Evolutionary conservation across 345 rosid species (phyloP).

Genomic region (Arabidopsis thaliana): TAIR10.1 NC_003074.8:21864001-21864500

Average conservation of each 20-base stretch:
- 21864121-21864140: not conserved
- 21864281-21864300: constrained; percentile 84
- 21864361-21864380: constrained; percentile 89
- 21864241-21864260: constrained; percentile 94
- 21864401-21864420: constrained; percentile 94
- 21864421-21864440: constrained; percentile 93
- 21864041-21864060: constrained; percentile 78
- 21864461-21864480: constrained; percentile 67
- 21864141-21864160: constrained; percentile 10
- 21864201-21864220: constrained; percentile 72
- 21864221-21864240: constrained; percentile 91
- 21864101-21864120: not conserved
- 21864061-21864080: constrained; percentile 74
- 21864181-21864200: constrained; percentile 94
- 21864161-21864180: not conserved
- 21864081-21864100: constrained; percentile 90
- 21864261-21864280: constrained; percentile 95
- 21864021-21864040: constrained; percentile 62
- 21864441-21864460: constrained; percentile 80
- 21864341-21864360: constrained; percentile 90
- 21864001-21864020: not conserved
- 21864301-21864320: constrained; percentile 81
- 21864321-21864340: constrained; percentile 77
- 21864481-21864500: constrained; percentile 78
- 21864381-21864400: constrained; percentile 94